Evolutionary conservation across 139 green algal genomes (phyloP).

Genomic region (Haematococcus lacustris): DNA sequence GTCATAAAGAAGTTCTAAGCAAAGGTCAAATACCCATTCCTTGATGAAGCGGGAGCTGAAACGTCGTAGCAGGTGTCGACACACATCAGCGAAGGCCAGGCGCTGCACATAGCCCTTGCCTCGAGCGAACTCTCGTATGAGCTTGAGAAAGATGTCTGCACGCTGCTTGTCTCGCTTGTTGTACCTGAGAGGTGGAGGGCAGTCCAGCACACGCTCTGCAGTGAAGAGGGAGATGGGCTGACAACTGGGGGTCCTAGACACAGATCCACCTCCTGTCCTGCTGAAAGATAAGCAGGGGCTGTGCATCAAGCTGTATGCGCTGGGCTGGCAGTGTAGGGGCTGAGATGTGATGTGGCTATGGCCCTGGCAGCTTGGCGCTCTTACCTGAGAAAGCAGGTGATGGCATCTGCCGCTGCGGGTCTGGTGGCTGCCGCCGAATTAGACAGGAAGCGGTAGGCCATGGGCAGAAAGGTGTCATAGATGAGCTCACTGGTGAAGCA

Average conservation of each 20-base stretch:
- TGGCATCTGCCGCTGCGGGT: constrained; percentile 35
- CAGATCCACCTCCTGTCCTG: too few species aligned
- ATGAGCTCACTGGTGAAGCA: constrained; percentile 30
- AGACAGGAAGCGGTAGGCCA: constrained; percentile 34
- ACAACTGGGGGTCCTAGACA: neutral
- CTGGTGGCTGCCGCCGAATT: constrained; percentile 33
- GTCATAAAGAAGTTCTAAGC: constrained; percentile 53
- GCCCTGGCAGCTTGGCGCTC: too few species aligned
- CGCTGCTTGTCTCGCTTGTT: constrained; percentile 36
- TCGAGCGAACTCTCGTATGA: constrained; percentile 53
- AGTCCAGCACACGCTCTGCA: too few species aligned
- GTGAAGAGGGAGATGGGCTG: neutral
- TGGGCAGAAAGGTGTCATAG: constrained; percentile 38
- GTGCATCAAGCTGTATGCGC: too few species aligned
- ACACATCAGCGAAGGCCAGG: constrained; percentile 47
- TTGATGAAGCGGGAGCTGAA: constrained; percentile 48
- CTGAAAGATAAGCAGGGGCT: too few species aligned
- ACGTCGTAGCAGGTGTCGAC: constrained; percentile 21
- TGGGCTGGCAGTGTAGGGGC: too few species aligned
- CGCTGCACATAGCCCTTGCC: constrained; percentile 33
- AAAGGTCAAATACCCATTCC: constrained; percentile 35
- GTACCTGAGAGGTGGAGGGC: constrained; percentile 11
- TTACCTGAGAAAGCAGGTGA: constrained; percentile 37
- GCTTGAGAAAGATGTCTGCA: constrained; percentile 41
- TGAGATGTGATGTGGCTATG: too few species aligned